phyloP scores from a whole-genome alignment of 2,329 filamentous ascomycete genomes.

The Trichoderma aggressivum region DNA sequence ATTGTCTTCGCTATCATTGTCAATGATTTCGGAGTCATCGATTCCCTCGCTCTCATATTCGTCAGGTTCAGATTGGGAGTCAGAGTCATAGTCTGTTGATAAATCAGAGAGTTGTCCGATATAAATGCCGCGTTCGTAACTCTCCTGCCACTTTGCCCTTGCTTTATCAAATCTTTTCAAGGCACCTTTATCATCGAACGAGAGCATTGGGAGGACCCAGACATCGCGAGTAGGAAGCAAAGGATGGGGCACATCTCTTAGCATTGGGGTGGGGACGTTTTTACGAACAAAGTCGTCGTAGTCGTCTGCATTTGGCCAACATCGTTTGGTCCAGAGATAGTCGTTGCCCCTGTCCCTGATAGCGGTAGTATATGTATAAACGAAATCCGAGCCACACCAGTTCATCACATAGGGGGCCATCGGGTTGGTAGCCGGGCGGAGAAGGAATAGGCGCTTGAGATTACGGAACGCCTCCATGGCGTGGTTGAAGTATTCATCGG shows the following conservation, averaged over 20 bases:
- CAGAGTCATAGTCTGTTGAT: neutral
- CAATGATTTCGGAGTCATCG: conserved; percentile 33
- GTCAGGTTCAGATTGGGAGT: conserved; percentile 24
- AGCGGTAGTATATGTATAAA: conserved; percentile 29
- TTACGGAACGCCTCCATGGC: conserved; percentile 24
- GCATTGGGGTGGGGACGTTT: conserved; percentile 21
- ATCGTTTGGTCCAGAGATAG: conserved; percentile 27
- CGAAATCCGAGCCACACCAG: conserved; percentile 34
- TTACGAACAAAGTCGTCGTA: conserved; percentile 30
- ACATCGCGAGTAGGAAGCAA: conserved; percentile 19
- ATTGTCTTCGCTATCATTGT: conserved; percentile 24
- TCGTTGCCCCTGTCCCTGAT: conserved; percentile 29
- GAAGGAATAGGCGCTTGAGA: conserved; percentile 30
- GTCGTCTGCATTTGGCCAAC: conserved; percentile 34
- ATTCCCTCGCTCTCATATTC: conserved; percentile 41
- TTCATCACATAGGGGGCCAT: conserved; percentile 20
- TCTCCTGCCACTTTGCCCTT: neutral
- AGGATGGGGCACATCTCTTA: neutral
- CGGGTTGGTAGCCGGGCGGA: too few relatives aligned
- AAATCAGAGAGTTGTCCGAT: neutral
- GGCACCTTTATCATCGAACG: conserved; percentile 26
- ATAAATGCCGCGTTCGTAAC: neutral
- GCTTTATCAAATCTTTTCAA: conserved; percentile 24
- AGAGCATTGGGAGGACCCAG: conserved; percentile 31
- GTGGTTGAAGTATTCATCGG: neutral